phyloP scores from a whole-genome alignment of 2,329 filamentous ascomycete species.

The Aphanocladium album region DNA sequence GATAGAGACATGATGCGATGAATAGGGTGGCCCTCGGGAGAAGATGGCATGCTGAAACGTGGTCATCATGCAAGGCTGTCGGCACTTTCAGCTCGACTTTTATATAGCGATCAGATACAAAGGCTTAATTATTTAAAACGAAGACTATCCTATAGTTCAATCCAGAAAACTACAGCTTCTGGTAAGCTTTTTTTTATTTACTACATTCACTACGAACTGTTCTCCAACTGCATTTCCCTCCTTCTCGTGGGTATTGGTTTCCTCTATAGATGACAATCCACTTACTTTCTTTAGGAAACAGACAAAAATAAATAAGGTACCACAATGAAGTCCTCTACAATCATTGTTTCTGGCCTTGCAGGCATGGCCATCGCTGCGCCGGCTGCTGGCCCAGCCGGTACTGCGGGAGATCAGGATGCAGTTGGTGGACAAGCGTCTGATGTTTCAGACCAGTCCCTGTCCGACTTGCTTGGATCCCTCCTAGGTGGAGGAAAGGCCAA shows the following conservation, averaged over 20 bases:
- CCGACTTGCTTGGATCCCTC: background rate
- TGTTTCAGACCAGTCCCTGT: background rate
- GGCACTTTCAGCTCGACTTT: background rate
- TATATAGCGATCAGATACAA: background rate
- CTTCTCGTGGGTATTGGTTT: background rate
- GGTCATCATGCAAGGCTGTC: background rate
- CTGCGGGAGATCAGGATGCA: background rate
- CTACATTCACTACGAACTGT: background rate
- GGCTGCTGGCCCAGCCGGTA: background rate
- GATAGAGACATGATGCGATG: background rate
- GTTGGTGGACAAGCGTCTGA: background rate
- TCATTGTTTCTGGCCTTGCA: background rate
- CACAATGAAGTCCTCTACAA: background rate
- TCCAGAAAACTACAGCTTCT: background rate
- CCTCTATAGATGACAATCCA: no score
- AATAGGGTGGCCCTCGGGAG: background rate
- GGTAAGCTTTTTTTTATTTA: no score
- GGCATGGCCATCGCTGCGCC: slow-evolving; percentile 1
- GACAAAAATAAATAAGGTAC: background rate
- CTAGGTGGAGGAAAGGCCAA: background rate
- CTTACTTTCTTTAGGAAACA: background rate
- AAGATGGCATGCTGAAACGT: background rate
- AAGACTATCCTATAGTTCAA: background rate
- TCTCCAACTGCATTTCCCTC: background rate
- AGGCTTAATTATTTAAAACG: background rate